Evolutionary conservation across 1,139 yeast species (phyloP).

Genomic region (Torulaspora globosa): DNA sequence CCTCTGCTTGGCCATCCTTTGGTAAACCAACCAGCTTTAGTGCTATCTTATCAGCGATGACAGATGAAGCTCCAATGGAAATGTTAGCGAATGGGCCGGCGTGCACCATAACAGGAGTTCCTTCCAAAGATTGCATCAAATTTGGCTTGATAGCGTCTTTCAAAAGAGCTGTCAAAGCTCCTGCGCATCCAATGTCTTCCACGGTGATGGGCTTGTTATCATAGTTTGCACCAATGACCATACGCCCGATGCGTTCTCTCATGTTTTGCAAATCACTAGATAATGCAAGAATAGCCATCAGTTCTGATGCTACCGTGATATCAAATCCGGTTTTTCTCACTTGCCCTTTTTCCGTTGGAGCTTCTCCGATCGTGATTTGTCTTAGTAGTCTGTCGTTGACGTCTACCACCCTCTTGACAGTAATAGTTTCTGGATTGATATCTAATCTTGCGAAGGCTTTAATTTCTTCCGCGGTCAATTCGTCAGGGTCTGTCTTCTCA

Average conservation of each 20-base stretch:
- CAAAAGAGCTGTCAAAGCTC: constrained; percentile 72
- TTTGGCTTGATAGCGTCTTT: constrained; percentile 83
- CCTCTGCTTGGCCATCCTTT: constrained; percentile 45
- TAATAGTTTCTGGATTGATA: constrained; percentile 68
- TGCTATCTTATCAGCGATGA: constrained; percentile 71
- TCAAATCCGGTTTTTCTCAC: constrained; percentile 75
- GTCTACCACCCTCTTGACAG: constrained; percentile 76
- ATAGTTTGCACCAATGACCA: constrained; percentile 64
- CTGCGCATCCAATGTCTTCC: constrained; percentile 77
- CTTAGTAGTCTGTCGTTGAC: constrained; percentile 75
- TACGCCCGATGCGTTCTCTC: constrained; percentile 64
- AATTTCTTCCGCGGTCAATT: constrained; percentile 62
- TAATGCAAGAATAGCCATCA: constrained; percentile 77
- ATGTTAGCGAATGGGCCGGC: constrained; percentile 88
- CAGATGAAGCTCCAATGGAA: constrained; percentile 80
- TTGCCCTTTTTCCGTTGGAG: constrained; percentile 71
- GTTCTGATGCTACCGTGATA: constrained; percentile 76
- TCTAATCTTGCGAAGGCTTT: constrained; percentile 59
- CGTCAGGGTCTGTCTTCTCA: constrained; percentile 61
- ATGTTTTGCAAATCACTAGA: constrained; percentile 63
- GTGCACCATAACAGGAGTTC: constrained; percentile 79
- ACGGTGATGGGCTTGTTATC: constrained; percentile 67
- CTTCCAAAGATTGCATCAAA: constrained; percentile 80
- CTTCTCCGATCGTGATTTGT: constrained; percentile 70
- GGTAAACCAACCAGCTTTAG: constrained; percentile 55